Evolutionary conservation across 2,329 filamentous ascomycete species (phyloP).

Genomic region (Parafenestella ontariensis): DNA sequence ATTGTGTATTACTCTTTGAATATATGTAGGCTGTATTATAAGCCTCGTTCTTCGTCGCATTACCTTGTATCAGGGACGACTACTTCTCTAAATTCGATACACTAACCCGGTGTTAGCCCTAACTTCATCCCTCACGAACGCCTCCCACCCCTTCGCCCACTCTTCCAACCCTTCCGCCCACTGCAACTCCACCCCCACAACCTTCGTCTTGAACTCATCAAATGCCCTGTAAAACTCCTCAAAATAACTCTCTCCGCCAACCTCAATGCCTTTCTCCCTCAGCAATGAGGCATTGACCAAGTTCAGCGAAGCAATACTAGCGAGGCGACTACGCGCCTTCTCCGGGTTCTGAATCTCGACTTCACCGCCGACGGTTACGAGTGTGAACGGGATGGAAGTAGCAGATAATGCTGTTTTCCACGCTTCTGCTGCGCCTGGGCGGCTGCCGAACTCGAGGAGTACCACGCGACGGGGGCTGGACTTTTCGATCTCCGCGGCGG

Average conservation of each 20-base stretch:
- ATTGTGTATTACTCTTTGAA: too few relatives aligned
- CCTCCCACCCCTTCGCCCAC: constrained; percentile 33
- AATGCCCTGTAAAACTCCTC: constrained; percentile 18
- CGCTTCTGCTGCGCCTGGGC: constrained; percentile 11
- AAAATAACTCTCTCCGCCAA: constrained; percentile 25
- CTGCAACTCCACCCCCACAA: constrained; percentile 19
- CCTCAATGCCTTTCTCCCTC: constrained; percentile 30
- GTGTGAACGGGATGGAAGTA: constrained; percentile 6
- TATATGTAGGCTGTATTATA: too few relatives aligned
- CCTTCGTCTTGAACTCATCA: constrained; percentile 21
- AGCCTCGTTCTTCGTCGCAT: too few relatives aligned
- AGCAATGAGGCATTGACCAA: constrained; percentile 29
- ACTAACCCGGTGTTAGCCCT: constrained; percentile 25
- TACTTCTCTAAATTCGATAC: not conserved
- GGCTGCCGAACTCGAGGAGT: constrained; percentile 32
- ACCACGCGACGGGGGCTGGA: constrained; percentile 10
- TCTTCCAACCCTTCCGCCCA: constrained; percentile 31
- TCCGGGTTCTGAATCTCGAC: constrained; percentile 14
- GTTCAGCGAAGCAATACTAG: constrained; percentile 1
- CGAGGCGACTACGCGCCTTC: constrained; percentile 3
- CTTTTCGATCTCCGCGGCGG: constrained; percentile 1
- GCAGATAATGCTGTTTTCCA: constrained; percentile 16
- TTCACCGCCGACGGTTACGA: constrained; percentile 26
- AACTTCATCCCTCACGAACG: constrained; percentile 29
- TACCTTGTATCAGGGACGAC: too few relatives aligned